Base-by-base conservation (phyloP, 2,329 filamentous ascomycete species). In the Curvularia sp. region DNA sequence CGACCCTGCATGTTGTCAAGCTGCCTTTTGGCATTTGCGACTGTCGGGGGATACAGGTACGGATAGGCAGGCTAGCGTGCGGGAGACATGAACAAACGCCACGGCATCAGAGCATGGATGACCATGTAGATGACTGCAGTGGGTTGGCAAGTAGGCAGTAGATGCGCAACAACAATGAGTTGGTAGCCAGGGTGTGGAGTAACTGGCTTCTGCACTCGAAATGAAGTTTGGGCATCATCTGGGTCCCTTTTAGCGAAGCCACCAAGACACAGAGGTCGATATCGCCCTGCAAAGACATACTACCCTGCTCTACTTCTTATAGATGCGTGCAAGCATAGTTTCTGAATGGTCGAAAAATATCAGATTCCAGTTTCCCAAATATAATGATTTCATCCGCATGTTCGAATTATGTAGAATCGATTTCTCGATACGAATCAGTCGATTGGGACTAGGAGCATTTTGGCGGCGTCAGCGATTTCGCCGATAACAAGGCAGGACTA, bases 401-500 rank as follows among this genome's bases (percentile, higher is more conserved):
- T 18, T 41, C 23, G 25, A 27, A 28, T 32, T 43, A 15, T 21
- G 30, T 19, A n/a, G 18, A 42, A 36, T 18, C 50, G 18, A 34
- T 10, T 50, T 32, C 41, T 59, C 56, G 56, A 55, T 59, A 55
- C 56, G 56, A 55, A 59, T 59, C 46, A 59, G 56, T 55, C 41
- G 28, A 47, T 59, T 50, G 21, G 56, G 52, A 55, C 47, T 54
- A 55, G 55, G 23, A 50, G 32, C 38, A 41, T 34, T 34, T 19
- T 42, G n/a, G 46, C 39, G 46, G 52, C 39, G 51, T 49, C 42
- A 46, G 18, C 38, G 15, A 49, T 54, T 49, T 57, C 43, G 34
- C 55, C 50, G 50, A 54, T 19, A 32, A 19, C 19, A 15, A 28
- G 36, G 34, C 28, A 21, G 25, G 23, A 43, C 28, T 21, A 28